Conservation (phyloP, 495 filamentous ascomycete species). For the Parathielavia hyrcaniae region DNA sequence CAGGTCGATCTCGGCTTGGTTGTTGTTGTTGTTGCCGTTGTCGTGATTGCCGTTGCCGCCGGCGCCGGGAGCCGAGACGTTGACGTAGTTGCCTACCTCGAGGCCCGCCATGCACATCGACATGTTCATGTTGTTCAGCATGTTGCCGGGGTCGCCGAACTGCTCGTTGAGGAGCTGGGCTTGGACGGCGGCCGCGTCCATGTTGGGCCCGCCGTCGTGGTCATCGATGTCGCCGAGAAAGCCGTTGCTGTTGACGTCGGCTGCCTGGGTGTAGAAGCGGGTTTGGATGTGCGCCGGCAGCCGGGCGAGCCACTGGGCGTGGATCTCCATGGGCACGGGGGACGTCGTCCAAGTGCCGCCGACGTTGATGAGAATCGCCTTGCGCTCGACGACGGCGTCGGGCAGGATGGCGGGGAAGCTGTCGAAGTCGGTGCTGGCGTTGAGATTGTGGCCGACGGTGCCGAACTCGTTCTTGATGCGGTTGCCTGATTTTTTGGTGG, state of each 20-base stretch:
- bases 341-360: conserved; percentile 44
- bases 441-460: conserved; percentile 30
- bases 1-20: neutral
- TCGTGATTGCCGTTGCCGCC: neutral
- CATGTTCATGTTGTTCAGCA: neutral
- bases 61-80: too few relatives aligned
- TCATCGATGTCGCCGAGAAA: neutral
- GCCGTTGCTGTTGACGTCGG: neutral
- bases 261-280: neutral
- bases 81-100: neutral
- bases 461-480: neutral
- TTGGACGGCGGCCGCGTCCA: too few relatives aligned
- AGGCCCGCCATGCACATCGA: neutral
- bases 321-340: conserved; percentile 19
- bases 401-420: conserved; percentile 39
- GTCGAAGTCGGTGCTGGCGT: conserved; percentile 31
- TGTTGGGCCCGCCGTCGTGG: neutral
- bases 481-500: neutral
- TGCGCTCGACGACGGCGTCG: conserved; percentile 29
- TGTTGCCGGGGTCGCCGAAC: neutral
- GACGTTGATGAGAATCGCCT: conserved; percentile 38
- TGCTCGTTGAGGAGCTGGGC: neutral
- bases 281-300: conserved; percentile 5
- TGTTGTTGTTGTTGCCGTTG: neutral
- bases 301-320: conserved; percentile 9